Evolutionary conservation across 1,139 yeast species (phyloP), one percentile per base, ranked within the genome.

Genomic region (Yamadazyma sp.): DNA sequence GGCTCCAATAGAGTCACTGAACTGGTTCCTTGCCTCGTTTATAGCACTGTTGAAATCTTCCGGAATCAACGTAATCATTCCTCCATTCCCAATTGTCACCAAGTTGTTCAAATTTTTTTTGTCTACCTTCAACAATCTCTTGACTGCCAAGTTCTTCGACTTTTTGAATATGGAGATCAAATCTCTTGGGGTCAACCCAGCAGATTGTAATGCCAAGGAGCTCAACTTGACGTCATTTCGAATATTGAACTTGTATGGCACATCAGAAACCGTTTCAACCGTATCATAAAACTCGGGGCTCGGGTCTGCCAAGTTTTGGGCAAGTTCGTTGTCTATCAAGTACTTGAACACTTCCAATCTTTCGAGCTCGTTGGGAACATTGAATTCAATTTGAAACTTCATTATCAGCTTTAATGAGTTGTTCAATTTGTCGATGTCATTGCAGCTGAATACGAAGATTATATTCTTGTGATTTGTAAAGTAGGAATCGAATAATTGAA

Each of bases 1-100:
- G 0, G 98, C 98, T 10, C 98, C 98, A 45, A 92, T 91, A 0
- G 97, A 85, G 50, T 88, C 96, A 55, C 95, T 84, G 60, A 85
- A 89, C 57, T 87, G 91, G 54, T 81, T 82, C 53, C 98, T 73
- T 0, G 97, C 97, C 42, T 79, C 84, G 41, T 82, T 79, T 38
- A 89, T 87, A 0, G 97, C 87, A 16, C 62, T 64, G 38, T 77
- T 84, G 54, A 91, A 79, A 56, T 87, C 95, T 10, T 65, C 74
- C 0, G 87, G 83, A 0, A 68, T 71, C 38, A 87, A 59, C 29
- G 70, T 72, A 2, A 87, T 59, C 1, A 61, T 46, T 0, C 89
- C 92, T 1, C 84, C 80, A 47, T 68, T 61, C 5, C 75, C 75
- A 22, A 71, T 53, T 32, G 54, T 56, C 11, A 71, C 51, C 16